Conservation (phyloP, 176 grass and related monocot genomes). For the barley (Hordeum vulgare) region MorexV3_pseudomolecules_assembly NC_058524.1:106219404-106219903, state of each 20-base stretch:
- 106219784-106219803: background rate
- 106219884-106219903: background rate
- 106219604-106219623: slow-evolving; percentile 40
- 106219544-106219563: slow-evolving; percentile 36
- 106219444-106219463: slow-evolving; percentile 35
- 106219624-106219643: slow-evolving; percentile 28
- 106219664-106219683: background rate
- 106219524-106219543: background rate
- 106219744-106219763: background rate
- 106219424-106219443: slow-evolving; percentile 46
- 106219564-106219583: slow-evolving; percentile 49
- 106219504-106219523: background rate
- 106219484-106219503: background rate
- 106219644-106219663: slow-evolving; percentile 27
- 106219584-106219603: slow-evolving; percentile 50
- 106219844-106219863: background rate
- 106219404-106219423: slow-evolving; percentile 42
- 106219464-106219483: background rate
- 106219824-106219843: background rate
- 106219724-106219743: background rate
- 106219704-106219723: background rate
- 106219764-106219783: background rate
- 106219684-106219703: background rate
- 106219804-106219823: background rate
- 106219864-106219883: background rate